Evolutionary conservation across 768 basidiomycete species (phyloP).

Genomic region (Serendipita sp.): DNA sequence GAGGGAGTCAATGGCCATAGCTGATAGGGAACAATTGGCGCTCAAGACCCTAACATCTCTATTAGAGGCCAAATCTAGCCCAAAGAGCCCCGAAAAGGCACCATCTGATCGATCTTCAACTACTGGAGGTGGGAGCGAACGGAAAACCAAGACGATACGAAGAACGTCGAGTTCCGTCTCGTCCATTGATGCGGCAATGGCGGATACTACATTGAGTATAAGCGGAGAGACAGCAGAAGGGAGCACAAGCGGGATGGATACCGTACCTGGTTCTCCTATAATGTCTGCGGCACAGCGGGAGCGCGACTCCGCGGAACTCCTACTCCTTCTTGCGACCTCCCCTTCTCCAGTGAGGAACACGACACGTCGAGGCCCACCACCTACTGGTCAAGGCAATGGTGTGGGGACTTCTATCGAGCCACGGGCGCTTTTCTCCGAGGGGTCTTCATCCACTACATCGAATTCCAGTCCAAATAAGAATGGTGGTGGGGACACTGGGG

Average conservation of each 20-base stretch:
- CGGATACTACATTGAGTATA: neutral
- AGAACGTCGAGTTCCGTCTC: neutral
- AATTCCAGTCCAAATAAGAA: neutral
- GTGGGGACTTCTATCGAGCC: neutral
- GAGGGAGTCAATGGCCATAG: neutral
- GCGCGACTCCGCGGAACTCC: conserved; percentile 64
- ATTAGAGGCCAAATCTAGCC: neutral
- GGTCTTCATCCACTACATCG: neutral
- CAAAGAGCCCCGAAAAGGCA: neutral
- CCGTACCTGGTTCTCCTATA: neutral
- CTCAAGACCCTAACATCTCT: neutral
- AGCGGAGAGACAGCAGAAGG: neutral
- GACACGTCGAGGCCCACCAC: conserved; percentile 7
- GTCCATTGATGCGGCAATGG: conserved; percentile 3
- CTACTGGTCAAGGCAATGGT: neutral
- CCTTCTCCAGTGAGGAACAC: conserved; percentile 46
- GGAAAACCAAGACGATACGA: neutral
- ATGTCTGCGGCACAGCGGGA: neutral
- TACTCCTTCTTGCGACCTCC: conserved; percentile 72
- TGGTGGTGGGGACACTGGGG: neutral
- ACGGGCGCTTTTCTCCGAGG: neutral
- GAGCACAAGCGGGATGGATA: neutral
- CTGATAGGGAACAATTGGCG: neutral
- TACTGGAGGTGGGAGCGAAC: neutral
- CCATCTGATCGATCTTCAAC: neutral